Evolutionary conservation across 257 asterid species (phyloP), one percentile per base, ranked within the genome.

Genomic region (Solanum chmielewskii): DNA sequence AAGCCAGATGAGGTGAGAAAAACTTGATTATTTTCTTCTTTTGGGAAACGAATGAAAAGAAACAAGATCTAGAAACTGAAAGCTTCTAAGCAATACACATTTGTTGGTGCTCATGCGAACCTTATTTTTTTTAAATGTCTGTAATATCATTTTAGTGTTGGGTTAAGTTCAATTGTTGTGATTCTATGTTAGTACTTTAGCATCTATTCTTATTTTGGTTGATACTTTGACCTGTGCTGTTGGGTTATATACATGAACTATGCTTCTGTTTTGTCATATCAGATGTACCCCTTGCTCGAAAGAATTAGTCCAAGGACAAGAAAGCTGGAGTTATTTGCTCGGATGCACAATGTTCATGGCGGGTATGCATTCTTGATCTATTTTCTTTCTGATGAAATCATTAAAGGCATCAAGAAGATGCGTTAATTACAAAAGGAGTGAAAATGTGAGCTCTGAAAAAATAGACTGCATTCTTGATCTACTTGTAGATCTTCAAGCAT

Each of bases 281-380:
- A 97, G 99, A 97, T 97, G 99, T 95, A 97, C 89, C 90, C 99
- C 37, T 92, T 97, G 99, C 91, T 97, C 88, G 99, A 97, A 91
- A 91, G 99, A 91, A 90, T 97, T 86, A 97, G 98, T 94, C 99
- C 99, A 29, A 90, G 98, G 91, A 95, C 99, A 69, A 94, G 99
- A 90, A 97, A 97, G 92, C 93, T 97, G 92, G 99, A 97, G 94
- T 88, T 97, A 91, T 97, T 97, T 91, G 99, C 99, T 18, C 92
- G 99, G 93, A 92, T 94, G 98, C 98, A 97, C 91, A 97, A 95
- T 44, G 95, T 92, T 66, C 98, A 97, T 84, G 92, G 96, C 45
- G 99, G 99, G 99, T 97, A 95, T 89, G 92, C 60, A 85, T 89
- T 89, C 89, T 91, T 80, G 69, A 71, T 84, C 86, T 29, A 83